phyloP scores from a whole-genome alignment of 2,329 filamentous ascomycete genomes.

The Ophiostoma angusticollis region DNA sequence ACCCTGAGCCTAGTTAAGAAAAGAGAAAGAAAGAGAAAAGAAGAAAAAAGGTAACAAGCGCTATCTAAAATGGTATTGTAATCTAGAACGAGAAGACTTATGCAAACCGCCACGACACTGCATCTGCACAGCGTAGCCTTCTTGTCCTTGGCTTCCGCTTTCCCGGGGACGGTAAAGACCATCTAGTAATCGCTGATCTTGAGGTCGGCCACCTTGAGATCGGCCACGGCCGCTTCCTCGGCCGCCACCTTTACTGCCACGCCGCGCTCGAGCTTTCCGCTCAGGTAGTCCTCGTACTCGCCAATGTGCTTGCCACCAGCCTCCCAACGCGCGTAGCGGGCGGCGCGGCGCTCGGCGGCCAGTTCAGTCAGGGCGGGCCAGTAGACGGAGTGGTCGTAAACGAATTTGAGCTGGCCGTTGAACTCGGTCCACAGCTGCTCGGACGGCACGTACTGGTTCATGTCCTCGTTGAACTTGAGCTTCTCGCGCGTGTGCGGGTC shows the following conservation, averaged over 20 bases:
- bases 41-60: no score
- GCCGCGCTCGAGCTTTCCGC: conserved; percentile 38
- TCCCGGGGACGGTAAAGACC: no score
- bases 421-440: conserved; percentile 72
- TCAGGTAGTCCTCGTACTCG: conserved; percentile 78
- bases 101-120: no score
- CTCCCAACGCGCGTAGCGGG: conserved; percentile 59
- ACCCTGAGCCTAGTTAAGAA: no score
- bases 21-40: no score
- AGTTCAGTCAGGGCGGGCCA: conserved; percentile 75
- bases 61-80: no score
- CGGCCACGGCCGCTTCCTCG: conserved; percentile 2
- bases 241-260: conserved; percentile 6
- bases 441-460: conserved; percentile 66
- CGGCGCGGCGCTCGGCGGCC: conserved; percentile 50
- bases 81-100: no score
- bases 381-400: conserved; percentile 79
- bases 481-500: conserved; percentile 89
- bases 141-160: no score
- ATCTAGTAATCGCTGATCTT: conserved; percentile 2
- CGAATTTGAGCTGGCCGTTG: conserved; percentile 69
- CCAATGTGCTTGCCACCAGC: conserved; percentile 69
- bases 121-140: no score
- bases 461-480: conserved; percentile 94
- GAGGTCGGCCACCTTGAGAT: conserved; percentile 2